Evolutionary conservation across 345 rosid genomes (phyloP).

Genomic region (Microthlaspi erraticum): DNA sequence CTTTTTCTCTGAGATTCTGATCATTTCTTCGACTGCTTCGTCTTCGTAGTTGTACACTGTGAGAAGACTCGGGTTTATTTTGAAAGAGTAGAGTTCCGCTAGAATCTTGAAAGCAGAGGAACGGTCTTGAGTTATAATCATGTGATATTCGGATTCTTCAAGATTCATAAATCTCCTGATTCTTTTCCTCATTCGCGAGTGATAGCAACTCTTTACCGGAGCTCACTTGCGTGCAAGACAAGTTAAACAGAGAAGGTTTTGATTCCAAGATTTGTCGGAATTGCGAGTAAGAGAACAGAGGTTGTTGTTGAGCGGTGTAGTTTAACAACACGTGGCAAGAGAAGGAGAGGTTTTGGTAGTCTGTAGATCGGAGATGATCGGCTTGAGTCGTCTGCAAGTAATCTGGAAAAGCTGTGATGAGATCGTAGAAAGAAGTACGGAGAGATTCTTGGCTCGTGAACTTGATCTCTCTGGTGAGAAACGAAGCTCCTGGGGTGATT

Average conservation of each 20-base stretch:
- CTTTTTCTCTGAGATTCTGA: slow-evolving; percentile 59
- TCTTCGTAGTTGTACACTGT: slow-evolving; percentile 78
- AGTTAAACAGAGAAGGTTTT: slow-evolving; percentile 45
- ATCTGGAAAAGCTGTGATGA: slow-evolving; percentile 57
- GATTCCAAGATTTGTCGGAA: slow-evolving; percentile 35
- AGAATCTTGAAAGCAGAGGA: slow-evolving; percentile 76
- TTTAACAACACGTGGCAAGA: too few species aligned
- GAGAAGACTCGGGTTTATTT: slow-evolving; percentile 56
- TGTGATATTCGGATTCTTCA: slow-evolving; percentile 67
- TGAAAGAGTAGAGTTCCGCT: slow-evolving; percentile 75
- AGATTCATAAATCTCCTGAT: slow-evolving; percentile 74
- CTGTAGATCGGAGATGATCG: slow-evolving; percentile 64
- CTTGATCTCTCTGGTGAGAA: slow-evolving; percentile 48
- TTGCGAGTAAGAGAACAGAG: slow-evolving; percentile 81
- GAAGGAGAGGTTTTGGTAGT: slow-evolving; percentile 67
- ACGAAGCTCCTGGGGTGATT: slow-evolving; percentile 48
- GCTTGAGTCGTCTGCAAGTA: slow-evolving; percentile 57
- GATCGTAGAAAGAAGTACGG: slow-evolving; percentile 56
- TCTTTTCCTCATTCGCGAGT: slow-evolving; percentile 53
- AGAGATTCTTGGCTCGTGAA: slow-evolving; percentile 92
- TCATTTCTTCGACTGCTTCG: slow-evolving; percentile 68
- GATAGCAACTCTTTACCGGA: slow-evolving; percentile 50
- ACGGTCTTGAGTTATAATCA: slow-evolving; percentile 74
- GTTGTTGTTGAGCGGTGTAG: slow-evolving; percentile 56
- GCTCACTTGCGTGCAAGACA: slow-evolving; percentile 55